Evolutionary conservation across 1,284 basidiomycete genomes (phyloP).

Genomic region (Porodaedalea pini): DNA sequence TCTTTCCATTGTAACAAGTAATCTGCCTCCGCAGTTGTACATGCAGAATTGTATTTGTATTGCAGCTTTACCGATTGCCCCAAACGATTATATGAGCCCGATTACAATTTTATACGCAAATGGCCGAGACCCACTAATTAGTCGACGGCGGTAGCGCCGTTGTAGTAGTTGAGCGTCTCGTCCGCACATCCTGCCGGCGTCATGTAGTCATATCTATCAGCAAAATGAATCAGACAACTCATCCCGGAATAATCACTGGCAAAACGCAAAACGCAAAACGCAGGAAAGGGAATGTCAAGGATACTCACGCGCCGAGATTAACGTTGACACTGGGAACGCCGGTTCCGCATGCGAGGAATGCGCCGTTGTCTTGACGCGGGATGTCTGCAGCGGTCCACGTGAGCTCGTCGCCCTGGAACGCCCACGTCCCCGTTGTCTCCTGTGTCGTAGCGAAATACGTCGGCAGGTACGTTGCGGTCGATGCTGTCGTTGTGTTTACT

Average conservation of each 20-base stretch:
- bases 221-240: not conserved
- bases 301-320: slow-evolving; percentile 45
- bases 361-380: slow-evolving; percentile 25
- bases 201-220: slow-evolving; percentile 42
- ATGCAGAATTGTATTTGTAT: no score
- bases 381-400: slow-evolving; percentile 25
- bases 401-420: slow-evolving; percentile 29
- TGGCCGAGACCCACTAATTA: not conserved
- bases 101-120: no score
- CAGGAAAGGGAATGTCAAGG: not conserved
- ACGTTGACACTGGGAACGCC: slow-evolving; percentile 49
- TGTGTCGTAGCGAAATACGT: slow-evolving; percentile 26
- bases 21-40: no score
- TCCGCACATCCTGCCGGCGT: slow-evolving; percentile 53
- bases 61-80: no score
- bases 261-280: not conserved
- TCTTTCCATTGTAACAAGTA: no score
- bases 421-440: slow-evolving; percentile 27
- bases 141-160: slow-evolving; percentile 38
- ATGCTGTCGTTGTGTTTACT: slow-evolving; percentile 21
- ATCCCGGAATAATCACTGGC: not conserved
- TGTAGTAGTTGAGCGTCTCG: slow-evolving; percentile 62
- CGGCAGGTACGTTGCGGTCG: slow-evolving; percentile 24
- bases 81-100: no score
- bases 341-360: slow-evolving; percentile 45